Evolutionary conservation across 2,329 filamentous ascomycete genomes (phyloP).

Genomic region (Fusarium sp.): DNA sequence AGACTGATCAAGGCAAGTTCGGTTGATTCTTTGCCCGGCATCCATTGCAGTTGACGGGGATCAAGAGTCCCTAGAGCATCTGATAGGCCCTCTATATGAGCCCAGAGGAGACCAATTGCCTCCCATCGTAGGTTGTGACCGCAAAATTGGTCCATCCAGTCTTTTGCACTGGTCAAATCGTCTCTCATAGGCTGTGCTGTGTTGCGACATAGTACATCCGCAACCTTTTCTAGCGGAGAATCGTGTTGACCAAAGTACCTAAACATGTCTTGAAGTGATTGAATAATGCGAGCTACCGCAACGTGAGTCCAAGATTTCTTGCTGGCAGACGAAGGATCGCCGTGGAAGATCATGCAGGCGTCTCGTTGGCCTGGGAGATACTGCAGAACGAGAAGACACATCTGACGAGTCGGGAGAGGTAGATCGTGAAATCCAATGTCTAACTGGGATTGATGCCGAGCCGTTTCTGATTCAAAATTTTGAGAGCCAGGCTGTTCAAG

Average conservation of each 20-base stretch:
- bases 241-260: slow-evolving; percentile 41
- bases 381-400: slow-evolving; percentile 27
- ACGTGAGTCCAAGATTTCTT: slow-evolving; percentile 47
- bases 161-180: slow-evolving; percentile 44
- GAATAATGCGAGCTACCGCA: slow-evolving; percentile 45
- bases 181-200: slow-evolving; percentile 50
- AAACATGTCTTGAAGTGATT: slow-evolving; percentile 47
- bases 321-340: slow-evolving; percentile 11
- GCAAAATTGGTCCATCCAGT: slow-evolving; percentile 52
- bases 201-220: slow-evolving; percentile 50
- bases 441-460: background rate
- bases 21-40: slow-evolving; percentile 1
- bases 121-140: slow-evolving; percentile 55
- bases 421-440: slow-evolving; percentile 27
- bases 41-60: slow-evolving; percentile 18
- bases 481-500: slow-evolving; percentile 34
- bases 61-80: slow-evolving; percentile 25
- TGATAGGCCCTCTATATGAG: slow-evolving; percentile 28
- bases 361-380: slow-evolving; percentile 24
- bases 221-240: slow-evolving; percentile 49
- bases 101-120: slow-evolving; percentile 52
- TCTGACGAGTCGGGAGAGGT: slow-evolving; percentile 33
- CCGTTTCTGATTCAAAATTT: background rate
- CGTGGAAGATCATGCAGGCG: slow-evolving; percentile 25
- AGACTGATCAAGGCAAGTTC: slow-evolving; percentile 20